phyloP scores from a whole-genome alignment of 2,329 filamentous ascomycete species.

The Trichoderma harzianum region DNA sequence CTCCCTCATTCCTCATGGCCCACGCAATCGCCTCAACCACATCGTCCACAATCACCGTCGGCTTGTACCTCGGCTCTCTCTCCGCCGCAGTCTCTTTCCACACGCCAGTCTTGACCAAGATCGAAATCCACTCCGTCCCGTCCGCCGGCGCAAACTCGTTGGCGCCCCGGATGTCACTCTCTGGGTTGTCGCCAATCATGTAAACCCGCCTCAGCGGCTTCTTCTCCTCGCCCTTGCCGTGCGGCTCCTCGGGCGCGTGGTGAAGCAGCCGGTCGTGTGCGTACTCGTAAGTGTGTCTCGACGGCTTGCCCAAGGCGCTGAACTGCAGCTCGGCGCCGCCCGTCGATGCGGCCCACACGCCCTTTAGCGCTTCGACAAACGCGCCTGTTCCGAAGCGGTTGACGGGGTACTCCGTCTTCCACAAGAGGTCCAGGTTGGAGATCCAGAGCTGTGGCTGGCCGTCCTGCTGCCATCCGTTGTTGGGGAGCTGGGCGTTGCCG shows the following conservation, averaged over 20 bases:
- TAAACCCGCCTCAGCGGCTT: constrained; percentile 73
- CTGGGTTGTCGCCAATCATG: constrained; percentile 90
- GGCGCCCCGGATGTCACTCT: constrained; percentile 85
- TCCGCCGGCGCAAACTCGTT: constrained; percentile 67
- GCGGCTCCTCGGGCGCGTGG: constrained; percentile 25
- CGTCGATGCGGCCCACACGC: constrained; percentile 73
- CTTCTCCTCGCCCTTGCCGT: constrained; percentile 40
- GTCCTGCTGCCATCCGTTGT: constrained; percentile 78
- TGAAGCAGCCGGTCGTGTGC: constrained; percentile 70
- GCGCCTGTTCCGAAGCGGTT: constrained; percentile 89
- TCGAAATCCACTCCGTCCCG: constrained; percentile 71
- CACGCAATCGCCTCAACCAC: constrained; percentile 75
- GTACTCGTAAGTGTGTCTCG: constrained; percentile 72
- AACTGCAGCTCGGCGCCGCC: constrained; percentile 58
- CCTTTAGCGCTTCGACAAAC: constrained; percentile 77
- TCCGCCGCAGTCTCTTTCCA: constrained; percentile 47
- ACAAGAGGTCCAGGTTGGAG: constrained; percentile 85
- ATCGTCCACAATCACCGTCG: constrained; percentile 66
- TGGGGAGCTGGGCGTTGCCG: constrained; percentile 59
- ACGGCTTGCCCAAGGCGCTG: constrained; percentile 80
- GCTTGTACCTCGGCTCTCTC: constrained; percentile 54
- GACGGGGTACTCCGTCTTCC: constrained; percentile 80
- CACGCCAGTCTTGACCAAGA: constrained; percentile 79
- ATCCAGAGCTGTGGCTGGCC: constrained; percentile 80
- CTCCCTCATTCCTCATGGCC: constrained; percentile 60